Evolutionary conservation across 2,329 filamentous ascomycete species (phyloP), one percentile per base, ranked within the genome.

Genomic region (Fusarium euwallaceae): DNA sequence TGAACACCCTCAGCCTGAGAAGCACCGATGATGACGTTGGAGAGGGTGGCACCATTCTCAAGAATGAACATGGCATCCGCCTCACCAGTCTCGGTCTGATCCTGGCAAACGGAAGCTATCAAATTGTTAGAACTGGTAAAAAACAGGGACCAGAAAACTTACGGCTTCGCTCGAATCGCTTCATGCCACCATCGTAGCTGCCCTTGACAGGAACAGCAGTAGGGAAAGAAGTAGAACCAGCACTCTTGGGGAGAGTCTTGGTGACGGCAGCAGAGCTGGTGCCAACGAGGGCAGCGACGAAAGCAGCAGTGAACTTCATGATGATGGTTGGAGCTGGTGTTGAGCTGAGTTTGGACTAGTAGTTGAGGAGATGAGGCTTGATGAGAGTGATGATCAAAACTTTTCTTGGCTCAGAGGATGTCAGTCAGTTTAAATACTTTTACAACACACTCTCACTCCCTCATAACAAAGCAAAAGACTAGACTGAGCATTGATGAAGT

Each of bases 11-110:
- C 87, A 39, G 84, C 83, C 70, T 88, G 82, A 67, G 86, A 84
- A n/a, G 82, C 82, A 24, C 88, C 87, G 62, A 89, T 88, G 77
- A 89, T 88, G 78, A 87, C 87, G 75, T 89, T 89, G 72, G 83
- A 85, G 32, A 89, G 80, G 29, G 83, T 87, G 34, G 84, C 88
- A 34, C 88, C 88, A 61, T 84, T 81, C 78, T 86, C 82, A 62
- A 90, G 81, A 70, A 87, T 82, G 84, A 89, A 89, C 78, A 89
- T 87, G 55, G 88, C 86, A 61, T 74, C 78, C 22, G 64, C 67
- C 43, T 78, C 71, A 17, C 77, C 78, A 45, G 75, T 79, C 61
- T 80, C 80, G 0, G 20, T 61, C 66, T 81, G 76, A 1, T 67
- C 80, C 39, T 79, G 60, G 61, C 80, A 82, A 34, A 77, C 75